Evolutionary conservation across 768 basidiomycete genomes (phyloP).

Genomic region (Tulasnella calospora): DNA sequence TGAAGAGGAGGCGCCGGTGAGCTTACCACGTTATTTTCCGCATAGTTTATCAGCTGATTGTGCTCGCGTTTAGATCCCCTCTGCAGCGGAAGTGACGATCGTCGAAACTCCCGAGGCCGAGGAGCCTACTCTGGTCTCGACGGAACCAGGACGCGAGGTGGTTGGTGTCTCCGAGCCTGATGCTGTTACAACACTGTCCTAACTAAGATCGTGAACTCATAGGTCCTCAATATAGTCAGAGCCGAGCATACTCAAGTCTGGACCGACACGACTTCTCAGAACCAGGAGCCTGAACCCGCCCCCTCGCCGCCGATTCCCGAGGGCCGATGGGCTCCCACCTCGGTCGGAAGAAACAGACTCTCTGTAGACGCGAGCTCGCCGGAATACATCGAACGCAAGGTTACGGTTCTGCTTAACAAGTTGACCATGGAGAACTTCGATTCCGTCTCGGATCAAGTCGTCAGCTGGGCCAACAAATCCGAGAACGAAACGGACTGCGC

Average conservation of each 20-base stretch:
- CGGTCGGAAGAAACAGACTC: slow-evolving; percentile 11
- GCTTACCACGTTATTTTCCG: neutral
- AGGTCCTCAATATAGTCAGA: neutral
- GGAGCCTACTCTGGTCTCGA: too few species aligned
- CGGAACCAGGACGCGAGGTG: neutral
- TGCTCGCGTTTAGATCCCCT: neutral
- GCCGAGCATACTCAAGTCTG: neutral
- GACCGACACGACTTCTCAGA: neutral
- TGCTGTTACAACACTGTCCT: neutral
- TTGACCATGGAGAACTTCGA: slow-evolving; percentile 47
- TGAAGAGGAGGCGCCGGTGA: neutral
- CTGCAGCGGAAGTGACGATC: neutral
- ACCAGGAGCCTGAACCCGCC: slow-evolving; percentile 51
- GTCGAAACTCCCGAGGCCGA: too few species aligned
- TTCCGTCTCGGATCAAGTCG: slow-evolving; percentile 45
- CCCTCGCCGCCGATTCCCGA: slow-evolving; percentile 68
- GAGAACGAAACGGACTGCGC: slow-evolving; percentile 43
- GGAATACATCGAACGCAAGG: slow-evolving; percentile 47
- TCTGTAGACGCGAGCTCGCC: neutral
- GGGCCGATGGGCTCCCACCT: slow-evolving; percentile 70
- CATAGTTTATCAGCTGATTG: neutral
- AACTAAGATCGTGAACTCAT: neutral
- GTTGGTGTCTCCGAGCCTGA: neutral
- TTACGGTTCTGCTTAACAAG: slow-evolving; percentile 49
- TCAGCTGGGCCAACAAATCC: slow-evolving; percentile 46